Evolutionary conservation across 352 stramenopile genomes (phyloP), one percentile per base, ranked within the genome.

Genomic region (Thalassiosira mediterranea): DNA sequence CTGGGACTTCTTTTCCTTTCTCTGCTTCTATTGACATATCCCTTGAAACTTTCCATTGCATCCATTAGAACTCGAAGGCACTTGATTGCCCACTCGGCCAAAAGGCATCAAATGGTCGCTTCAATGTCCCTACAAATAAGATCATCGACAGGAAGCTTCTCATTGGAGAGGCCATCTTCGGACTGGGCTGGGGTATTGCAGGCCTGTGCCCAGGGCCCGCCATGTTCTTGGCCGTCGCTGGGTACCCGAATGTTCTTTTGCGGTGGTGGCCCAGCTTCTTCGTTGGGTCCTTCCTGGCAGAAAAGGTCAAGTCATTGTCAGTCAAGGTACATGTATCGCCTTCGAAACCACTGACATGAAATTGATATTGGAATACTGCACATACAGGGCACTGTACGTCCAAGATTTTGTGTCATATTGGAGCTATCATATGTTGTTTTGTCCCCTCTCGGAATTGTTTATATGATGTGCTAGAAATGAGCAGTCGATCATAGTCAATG

Each of bases 141-240:
- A 67, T 54, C 0, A 89, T 92, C 67, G 86, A 92, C 56, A 58
- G 1, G 2, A 75, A 88, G 7, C 54, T 92, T 2, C 51, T 89
- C 1, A 19, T 88, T 2, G 86, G 86, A 42, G 72, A 81, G 44
- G 37, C 56, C 3, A 63, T 84, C 4, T 92, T 92, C 72, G 86
- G 86, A 34, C 51, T 90, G 49, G 86, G 86, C 13, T 92, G 86
- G 86, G 81, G 77, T 23, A 72, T 88, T 28, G 73, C 59, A 38
- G 81, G 81, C 25, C 32, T 90, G 0, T 92, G 86, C 66, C 86
- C 86, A 5, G 82, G 81, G 26, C 86, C 86, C 19, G 86, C 81
- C 10, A 76, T 89, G 53, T 88, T 86, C 54, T 44, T 79, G 17
- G 77, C 68, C 13, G 77, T 76, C 49, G 62, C 54, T 59, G 86